A percentile compares a stretch with the other conserved stretches of the same genome.
Conservation (phyloP, 441 rosid species). For the Mallotus repandus region DNA sequence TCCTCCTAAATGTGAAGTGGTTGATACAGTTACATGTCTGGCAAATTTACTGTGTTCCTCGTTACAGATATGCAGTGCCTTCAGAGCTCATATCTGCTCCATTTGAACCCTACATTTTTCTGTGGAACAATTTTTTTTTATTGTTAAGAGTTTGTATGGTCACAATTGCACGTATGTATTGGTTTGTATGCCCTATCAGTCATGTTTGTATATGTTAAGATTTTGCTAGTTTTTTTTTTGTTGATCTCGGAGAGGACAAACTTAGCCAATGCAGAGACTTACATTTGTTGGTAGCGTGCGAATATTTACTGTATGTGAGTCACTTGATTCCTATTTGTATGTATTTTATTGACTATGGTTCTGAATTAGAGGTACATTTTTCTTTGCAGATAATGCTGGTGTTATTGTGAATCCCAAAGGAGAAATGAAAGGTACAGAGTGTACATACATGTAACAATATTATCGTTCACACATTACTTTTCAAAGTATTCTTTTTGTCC, state of each 20-base stretch:
- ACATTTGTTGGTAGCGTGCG: too few species aligned
- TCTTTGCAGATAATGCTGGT: slow-evolving; percentile 63
- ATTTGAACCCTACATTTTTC: slow-evolving; percentile 50
- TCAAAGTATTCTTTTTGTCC: too few species aligned
- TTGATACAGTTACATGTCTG: slow-evolving; percentile 80
- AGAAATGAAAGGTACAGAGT: slow-evolving; percentile 63
- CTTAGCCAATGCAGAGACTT: too few species aligned
- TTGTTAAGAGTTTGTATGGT: background rate
- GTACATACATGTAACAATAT: too few species aligned
- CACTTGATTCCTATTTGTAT: too few species aligned
- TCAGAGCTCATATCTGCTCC: slow-evolving; percentile 68
- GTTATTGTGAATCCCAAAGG: slow-evolving; percentile 77
- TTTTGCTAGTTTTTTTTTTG: too few species aligned
- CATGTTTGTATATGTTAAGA: too few species aligned
- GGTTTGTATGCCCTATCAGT: too few species aligned
- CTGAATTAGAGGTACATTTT: background rate
- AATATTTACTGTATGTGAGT: too few species aligned
- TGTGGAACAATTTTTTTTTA: background rate
- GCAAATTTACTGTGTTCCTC: slow-evolving; percentile 58
- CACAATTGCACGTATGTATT: too few species aligned
- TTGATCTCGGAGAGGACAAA: too few species aligned
- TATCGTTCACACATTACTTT: too few species aligned
- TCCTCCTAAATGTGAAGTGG: slow-evolving; percentile 40
- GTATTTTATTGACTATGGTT: background rate
- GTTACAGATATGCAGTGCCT: slow-evolving; percentile 53